Evolutionary conservation across 2,329 filamentous ascomycete species (phyloP), one percentile per base, ranked within the genome.

Genomic region (Penicillium glabrum): DNA sequence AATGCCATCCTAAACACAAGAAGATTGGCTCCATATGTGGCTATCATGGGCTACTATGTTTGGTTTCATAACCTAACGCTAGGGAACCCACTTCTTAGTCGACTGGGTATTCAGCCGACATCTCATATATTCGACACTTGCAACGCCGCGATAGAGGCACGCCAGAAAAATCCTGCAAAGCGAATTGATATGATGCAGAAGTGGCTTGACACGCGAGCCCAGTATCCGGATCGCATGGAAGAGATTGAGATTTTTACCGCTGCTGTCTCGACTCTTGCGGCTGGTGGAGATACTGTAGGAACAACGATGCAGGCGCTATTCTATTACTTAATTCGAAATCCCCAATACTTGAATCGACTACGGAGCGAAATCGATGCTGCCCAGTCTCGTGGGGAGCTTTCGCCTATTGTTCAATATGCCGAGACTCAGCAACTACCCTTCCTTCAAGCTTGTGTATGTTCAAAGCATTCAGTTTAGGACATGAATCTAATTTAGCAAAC

Each of bases 71-170:
- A 72, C 37, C 63, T 69, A 9, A 69, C 72, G 7, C 57, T 77
- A 2, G 69, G 72, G 0, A 78, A 77, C 46, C 74, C 74, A 0
- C 58, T 77, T 13, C 67, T 77, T 33, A 73, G 67, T 24, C 68
- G 67, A n/a, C 54, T 76, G 3, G 68, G 71, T 4, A 61, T 77
- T 2, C 67, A 71, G 45, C 74, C 75, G 0, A 65, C 67, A 3
- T 69, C 69, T 8, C 73, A 78, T 53, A 68, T 76, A n/a, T 73
- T 77, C 46, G 71, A 77, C 41, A 77, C 73, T 0, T 68, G 66
- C 9, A 53, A 70, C 11, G 60, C 61, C 0, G 73, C 72, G 8
- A 63, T 77, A 6, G 61, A 72, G 7, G 56, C 59, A 1, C 66
- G 74, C 1, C 69, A 73, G 45, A 57, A 65, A 16, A 77, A 75